These are phyloP conservation scores for Capronia coronata DNA, from an alignment of 2,329 filamentous ascomycete species.

Conservation along the genomic window DNA sequence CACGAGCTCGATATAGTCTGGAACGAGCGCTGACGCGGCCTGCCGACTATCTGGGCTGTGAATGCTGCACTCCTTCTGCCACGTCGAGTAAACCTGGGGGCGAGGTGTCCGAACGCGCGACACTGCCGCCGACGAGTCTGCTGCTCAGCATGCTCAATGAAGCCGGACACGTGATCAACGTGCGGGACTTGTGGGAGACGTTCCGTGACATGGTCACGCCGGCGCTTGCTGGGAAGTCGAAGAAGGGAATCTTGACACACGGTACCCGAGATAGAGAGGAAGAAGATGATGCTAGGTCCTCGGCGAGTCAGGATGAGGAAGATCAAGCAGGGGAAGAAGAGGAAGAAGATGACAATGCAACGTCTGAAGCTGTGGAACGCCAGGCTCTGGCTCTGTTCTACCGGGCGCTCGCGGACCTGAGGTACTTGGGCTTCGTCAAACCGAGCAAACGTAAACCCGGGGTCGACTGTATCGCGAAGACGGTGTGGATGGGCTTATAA, in stretches of 20 bases:
- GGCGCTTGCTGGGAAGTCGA: background rate
- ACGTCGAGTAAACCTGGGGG: no score
- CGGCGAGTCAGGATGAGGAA: background rate
- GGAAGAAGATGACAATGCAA: constrained; percentile 31
- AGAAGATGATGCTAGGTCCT: constrained; percentile 33
- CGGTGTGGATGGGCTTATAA: constrained; percentile 63
- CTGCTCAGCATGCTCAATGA: constrained; percentile 59
- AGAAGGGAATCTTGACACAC: no score
- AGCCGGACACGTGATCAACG: constrained; percentile 55
- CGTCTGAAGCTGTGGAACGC: constrained; percentile 15
- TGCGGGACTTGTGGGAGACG: constrained; percentile 55
- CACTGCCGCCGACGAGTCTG: constrained; percentile 53
- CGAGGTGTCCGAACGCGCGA: constrained; percentile 40
- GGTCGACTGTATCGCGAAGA: constrained; percentile 82
- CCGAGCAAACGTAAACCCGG: constrained; percentile 53
- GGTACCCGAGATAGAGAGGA: no score
- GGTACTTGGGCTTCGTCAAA: constrained; percentile 80
- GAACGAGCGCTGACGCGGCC: constrained; percentile 55
- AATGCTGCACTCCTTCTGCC: constrained; percentile 41
- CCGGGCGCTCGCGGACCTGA: constrained; percentile 73
- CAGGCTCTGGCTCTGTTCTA: constrained; percentile 68
- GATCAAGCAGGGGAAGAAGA: constrained; percentile 14
- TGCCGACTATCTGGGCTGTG: constrained; percentile 55
- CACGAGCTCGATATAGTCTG: constrained; percentile 52
- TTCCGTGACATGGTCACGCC: constrained; percentile 36